These are phyloP conservation scores for Trichoderma citrinoviride DNA, from an alignment of 2,329 filamentous ascomycete species.

Conservation along the genomic window DNA sequence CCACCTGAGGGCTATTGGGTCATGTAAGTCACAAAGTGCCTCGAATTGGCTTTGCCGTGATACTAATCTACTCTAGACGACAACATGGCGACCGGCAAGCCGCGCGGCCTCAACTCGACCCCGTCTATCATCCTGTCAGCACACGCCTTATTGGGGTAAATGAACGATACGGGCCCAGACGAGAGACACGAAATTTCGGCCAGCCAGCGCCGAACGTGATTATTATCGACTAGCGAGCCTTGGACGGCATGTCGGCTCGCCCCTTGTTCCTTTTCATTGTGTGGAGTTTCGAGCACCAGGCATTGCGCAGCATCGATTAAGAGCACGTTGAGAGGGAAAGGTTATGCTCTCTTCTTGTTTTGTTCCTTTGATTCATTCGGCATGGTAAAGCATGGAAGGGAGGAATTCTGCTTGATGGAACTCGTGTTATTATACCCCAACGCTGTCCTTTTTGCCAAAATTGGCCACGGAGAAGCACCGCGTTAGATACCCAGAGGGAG, in stretches of 20 bases:
- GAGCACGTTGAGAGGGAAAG: not conserved
- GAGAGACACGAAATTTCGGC: constrained; percentile 19
- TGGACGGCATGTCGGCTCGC: not conserved
- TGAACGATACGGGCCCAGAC: constrained; percentile 23
- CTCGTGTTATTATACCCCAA: constrained; percentile 17
- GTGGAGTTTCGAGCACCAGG: not conserved
- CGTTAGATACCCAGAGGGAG: constrained; percentile 12
- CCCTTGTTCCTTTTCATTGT: not conserved
- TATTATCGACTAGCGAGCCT: constrained; percentile 13
- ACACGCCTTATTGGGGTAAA: constrained; percentile 15
- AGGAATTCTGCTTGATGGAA: constrained; percentile 8
- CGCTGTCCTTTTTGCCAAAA: not conserved
- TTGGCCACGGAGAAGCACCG: constrained; percentile 8
- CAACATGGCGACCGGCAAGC: constrained; percentile 4
- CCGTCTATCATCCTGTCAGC: constrained; percentile 24
- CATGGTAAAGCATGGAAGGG: constrained; percentile 4
- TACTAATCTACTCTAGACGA: constrained; percentile 27
- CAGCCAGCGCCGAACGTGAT: constrained; percentile 9
- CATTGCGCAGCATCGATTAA: not conserved
- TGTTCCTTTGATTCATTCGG: not conserved
- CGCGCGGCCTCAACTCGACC: constrained; percentile 13
- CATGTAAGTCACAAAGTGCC: constrained; percentile 26
- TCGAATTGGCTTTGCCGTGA: not conserved
- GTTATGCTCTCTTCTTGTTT: too few relatives aligned
- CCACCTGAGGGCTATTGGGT: constrained; percentile 27